Conservation (phyloP, 1,284 basidiomycete genomes). For the Lignosus rhinocerotis region DNA sequence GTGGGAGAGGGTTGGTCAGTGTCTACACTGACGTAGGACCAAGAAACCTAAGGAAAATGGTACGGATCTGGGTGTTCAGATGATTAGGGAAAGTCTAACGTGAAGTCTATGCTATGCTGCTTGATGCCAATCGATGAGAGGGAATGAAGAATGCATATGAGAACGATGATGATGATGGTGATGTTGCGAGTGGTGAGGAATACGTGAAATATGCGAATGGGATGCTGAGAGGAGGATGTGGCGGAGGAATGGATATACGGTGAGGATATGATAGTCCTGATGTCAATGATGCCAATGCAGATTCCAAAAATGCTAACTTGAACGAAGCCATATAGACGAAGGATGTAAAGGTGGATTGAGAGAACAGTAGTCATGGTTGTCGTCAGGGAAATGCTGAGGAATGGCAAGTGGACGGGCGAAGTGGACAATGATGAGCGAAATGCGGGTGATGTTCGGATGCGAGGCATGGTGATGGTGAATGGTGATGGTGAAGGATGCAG, state of each 20-base stretch:
- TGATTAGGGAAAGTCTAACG: neutral
- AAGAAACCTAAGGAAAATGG: neutral
- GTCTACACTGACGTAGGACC: neutral
- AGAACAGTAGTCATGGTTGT: neutral
- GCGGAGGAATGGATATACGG: neutral
- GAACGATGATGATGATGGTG: neutral
- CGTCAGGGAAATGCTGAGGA: neutral
- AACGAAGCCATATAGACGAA: neutral
- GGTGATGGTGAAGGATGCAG: neutral
- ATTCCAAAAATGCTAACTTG: neutral
- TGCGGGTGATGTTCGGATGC: neutral
- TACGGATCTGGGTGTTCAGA: neutral
- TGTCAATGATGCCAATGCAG: conserved; percentile 7
- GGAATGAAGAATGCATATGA: neutral
- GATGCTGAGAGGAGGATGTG: neutral
- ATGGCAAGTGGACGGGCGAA: no score
- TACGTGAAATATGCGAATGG: neutral
- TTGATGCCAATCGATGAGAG: neutral
- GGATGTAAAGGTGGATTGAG: neutral
- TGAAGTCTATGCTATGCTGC: neutral
- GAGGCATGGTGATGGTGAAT: neutral
- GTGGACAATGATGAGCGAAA: neutral
- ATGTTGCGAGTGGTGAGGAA: neutral
- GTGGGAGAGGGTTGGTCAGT: neutral
- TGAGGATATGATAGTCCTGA: neutral